phyloP scores from a whole-genome alignment of 305 asterid species.

The Rubia occidens region DNA sequence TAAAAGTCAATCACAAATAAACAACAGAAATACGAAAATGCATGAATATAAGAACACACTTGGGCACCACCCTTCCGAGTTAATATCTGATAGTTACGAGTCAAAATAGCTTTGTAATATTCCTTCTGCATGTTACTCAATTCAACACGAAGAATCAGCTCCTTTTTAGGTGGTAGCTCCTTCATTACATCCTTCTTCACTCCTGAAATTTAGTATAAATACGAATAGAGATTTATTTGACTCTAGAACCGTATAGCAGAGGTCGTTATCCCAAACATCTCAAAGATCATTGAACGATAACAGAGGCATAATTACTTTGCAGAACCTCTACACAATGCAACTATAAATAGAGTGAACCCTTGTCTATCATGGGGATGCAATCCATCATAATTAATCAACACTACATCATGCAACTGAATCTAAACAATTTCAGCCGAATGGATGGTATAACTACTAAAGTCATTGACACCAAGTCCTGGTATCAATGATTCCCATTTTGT shows the following conservation, averaged over 20 bases:
- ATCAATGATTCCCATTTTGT: too few relatives aligned
- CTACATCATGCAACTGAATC: background rate
- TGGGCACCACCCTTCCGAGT: conserved; percentile 98
- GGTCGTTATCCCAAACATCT: background rate
- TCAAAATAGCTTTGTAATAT: conserved; percentile 87
- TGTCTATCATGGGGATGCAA: conserved; percentile 6
- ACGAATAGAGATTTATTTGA: background rate
- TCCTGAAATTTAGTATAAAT: conserved; percentile 40
- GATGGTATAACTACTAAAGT: background rate
- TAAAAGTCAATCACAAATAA: conserved; percentile 20
- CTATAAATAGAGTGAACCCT: background rate
- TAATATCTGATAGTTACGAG: conserved; percentile 87
- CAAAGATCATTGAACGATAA: background rate
- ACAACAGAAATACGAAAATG: conserved; percentile 16
- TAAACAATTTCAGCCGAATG: background rate
- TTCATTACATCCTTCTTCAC: conserved; percentile 95
- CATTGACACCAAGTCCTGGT: background rate
- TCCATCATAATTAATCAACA: background rate
- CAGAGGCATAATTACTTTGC: background rate
- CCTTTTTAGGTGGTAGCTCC: conserved; percentile 91
- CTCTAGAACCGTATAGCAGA: background rate
- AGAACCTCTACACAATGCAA: background rate
- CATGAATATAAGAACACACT: conserved; percentile 33
- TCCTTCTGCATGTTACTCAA: conserved; percentile 92
- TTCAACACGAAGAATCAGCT: conserved; percentile 88